Conservation (phyloP, 768 basidiomycete genomes). For the Sarcodon sp. region DNA sequence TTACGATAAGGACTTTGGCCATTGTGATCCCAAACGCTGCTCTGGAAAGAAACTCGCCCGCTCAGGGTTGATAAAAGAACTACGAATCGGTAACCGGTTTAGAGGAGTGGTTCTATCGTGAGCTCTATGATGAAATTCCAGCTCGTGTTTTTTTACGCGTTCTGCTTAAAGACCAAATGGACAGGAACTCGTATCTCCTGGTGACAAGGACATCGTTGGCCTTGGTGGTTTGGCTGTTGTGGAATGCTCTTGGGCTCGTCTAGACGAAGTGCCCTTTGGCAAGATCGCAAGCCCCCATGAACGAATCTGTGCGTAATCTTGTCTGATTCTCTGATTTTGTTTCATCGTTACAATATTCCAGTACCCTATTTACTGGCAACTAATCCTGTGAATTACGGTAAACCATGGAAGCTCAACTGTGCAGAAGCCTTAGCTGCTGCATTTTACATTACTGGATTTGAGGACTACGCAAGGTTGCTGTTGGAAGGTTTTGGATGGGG, state of each 20-base stretch:
- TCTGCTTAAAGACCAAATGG: conserved; percentile 60
- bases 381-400: conserved; percentile 97
- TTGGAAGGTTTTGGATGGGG: conserved; percentile 88
- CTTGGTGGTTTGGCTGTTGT: conserved; percentile 85
- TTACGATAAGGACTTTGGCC: conserved; percentile 74
- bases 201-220: conserved; percentile 71
- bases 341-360: conserved; percentile 17
- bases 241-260: conserved; percentile 94
- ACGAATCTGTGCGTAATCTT: conserved; percentile 53
- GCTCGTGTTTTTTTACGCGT: background rate
- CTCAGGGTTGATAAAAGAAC: conserved; percentile 71
- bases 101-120: conserved; percentile 91
- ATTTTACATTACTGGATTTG: conserved; percentile 87
- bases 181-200: conserved; percentile 62
- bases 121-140: conserved; percentile 15
- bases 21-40: conserved; percentile 86
- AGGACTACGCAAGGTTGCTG: conserved; percentile 65
- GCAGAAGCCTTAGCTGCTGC: conserved; percentile 92
- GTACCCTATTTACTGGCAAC: conserved; percentile 93
- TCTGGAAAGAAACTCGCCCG: conserved; percentile 87
- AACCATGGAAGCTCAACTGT: conserved; percentile 92
- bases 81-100: conserved; percentile 78
- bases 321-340: background rate
- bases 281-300: conserved; percentile 94
- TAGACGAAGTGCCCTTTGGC: conserved; percentile 88